Evolutionary conservation across 495 filamentous ascomycete genomes (phyloP).

Genomic region (Apodospora peruviana): DNA sequence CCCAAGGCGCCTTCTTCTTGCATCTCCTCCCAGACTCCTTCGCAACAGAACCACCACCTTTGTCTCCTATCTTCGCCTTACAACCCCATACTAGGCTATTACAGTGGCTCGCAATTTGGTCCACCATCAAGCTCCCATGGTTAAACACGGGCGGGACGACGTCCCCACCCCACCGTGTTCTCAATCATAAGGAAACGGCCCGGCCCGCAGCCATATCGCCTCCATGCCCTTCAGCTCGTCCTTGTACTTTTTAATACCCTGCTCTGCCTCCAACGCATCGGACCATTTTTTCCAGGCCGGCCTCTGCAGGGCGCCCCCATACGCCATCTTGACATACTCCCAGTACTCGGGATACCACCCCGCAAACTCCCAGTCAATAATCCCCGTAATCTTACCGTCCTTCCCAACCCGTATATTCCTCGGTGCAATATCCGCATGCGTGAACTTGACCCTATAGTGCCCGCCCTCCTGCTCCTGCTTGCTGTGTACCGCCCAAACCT

Average conservation of each 20-base stretch:
- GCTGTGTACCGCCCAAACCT: background rate
- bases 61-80: no score
- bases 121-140: no score
- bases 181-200: background rate
- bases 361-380: conserved; percentile 7
- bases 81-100: no score
- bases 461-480: background rate
- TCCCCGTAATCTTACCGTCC: conserved; percentile 1
- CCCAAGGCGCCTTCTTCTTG: no score
- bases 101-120: no score
- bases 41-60: no score
- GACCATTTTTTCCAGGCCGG: background rate
- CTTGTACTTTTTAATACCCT: background rate
- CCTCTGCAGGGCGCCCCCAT: background rate
- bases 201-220: background rate
- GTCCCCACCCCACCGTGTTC: no score
- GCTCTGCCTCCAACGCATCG: background rate
- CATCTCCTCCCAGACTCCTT: no score
- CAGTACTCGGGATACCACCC: conserved; percentile 8
- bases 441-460: background rate
- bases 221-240: background rate
- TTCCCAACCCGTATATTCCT: background rate
- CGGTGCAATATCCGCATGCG: conserved; percentile 1
- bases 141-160: no score
- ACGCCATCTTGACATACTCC: conserved; percentile 5